Evolutionary conservation across 2,329 filamentous ascomycete genomes (phyloP), one percentile per base, ranked within the genome.

Genomic region (Exophiala aquamarina): DNA sequence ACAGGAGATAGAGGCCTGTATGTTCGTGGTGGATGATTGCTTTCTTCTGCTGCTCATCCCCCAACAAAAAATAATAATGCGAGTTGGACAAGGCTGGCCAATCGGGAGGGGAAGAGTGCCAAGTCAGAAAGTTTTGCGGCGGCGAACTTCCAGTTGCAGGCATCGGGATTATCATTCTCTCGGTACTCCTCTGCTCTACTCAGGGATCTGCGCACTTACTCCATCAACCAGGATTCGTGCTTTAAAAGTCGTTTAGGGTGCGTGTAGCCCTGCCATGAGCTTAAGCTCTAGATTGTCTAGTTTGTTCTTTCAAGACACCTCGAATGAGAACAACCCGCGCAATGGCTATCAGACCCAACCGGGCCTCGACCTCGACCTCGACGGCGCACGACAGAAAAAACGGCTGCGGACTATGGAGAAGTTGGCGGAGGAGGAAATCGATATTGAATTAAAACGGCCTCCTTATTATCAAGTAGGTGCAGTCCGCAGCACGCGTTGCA

Each of bases 401-500:
- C 41, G 49, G 39, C 36, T 48, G 50, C 49, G 42, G 19, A 58
- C 48, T 18, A 54, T 59, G 54, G 52, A 60, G 44, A 48, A 29
- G 50, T 32, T 54, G 45, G 46, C 55, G 41, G 54, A 54, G 46
- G 60, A 56, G 39, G 52, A 54, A 32, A 54, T 49, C 13, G 57
- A 59, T 41, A 11, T 53, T 10, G 57, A 61, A 31, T 34, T 59
- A 44, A 57, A 57, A 57, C 77, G 82, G 55, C 80, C 82, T 55
- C 81, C 81, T 46, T 83, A 82, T 63, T 62, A 82, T 58, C 78
- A 86, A 70, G 82, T 86, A 68, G 66, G 80, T 70, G 51, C 34
- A 37, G 43, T 29, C 37, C 42, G 45, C 40, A 38, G 29, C 33
- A 21, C 41, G 49, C 54, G 36, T 55, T 60, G 39, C 59, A 46